Evolutionary conservation across 2,329 filamentous ascomycete species (phyloP).

Genomic region (Fusarium temperatum): DNA sequence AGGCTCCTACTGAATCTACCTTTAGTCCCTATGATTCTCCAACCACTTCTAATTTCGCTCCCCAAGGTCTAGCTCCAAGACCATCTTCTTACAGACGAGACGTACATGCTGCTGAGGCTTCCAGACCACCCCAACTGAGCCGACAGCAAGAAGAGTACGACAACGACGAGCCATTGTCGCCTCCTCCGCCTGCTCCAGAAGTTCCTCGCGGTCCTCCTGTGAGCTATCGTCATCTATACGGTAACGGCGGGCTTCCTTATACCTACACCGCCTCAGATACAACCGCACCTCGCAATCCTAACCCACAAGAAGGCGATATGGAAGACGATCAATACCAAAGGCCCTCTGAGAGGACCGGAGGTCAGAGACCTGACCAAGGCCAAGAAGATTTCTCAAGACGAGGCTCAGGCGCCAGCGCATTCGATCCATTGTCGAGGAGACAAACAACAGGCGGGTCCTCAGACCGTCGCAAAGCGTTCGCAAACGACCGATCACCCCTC

Average conservation of each 20-base stretch:
- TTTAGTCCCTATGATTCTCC: conserved; percentile 67
- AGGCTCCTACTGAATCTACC: conserved; percentile 66
- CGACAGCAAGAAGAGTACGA: conserved; percentile 50
- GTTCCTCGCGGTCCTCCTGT: conserved; percentile 66
- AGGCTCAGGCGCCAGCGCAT: conserved; percentile 32
- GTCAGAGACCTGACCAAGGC: conserved; percentile 29
- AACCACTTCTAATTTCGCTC: conserved; percentile 59
- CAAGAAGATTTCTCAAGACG: conserved; percentile 37
- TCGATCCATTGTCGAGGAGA: conserved; percentile 47
- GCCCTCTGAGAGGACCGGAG: conserved; percentile 29
- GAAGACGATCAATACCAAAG: conserved; percentile 41
- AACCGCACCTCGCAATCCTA: conserved; percentile 13
- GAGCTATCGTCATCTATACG: conserved; percentile 63
- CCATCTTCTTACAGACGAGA: conserved; percentile 66
- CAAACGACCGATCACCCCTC: conserved; percentile 86
- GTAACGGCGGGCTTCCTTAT: conserved; percentile 41
- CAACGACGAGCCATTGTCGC: conserved; percentile 49
- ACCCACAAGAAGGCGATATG: conserved; percentile 39
- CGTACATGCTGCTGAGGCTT: conserved; percentile 51
- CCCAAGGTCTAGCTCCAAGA: conserved; percentile 64
- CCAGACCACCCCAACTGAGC: conserved; percentile 54
- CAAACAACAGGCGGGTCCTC: conserved; percentile 51
- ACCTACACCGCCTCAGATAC: conserved; percentile 29
- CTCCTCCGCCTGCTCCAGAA: conserved; percentile 66
- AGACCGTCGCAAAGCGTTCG: conserved; percentile 67